A percentile compares a stretch with the other conserved stretches of the same genome.
These are phyloP conservation scores for Bruguiera gymnorhiza DNA, from an alignment of 345 rosid genomes.

Conservation along the genomic window DNA sequence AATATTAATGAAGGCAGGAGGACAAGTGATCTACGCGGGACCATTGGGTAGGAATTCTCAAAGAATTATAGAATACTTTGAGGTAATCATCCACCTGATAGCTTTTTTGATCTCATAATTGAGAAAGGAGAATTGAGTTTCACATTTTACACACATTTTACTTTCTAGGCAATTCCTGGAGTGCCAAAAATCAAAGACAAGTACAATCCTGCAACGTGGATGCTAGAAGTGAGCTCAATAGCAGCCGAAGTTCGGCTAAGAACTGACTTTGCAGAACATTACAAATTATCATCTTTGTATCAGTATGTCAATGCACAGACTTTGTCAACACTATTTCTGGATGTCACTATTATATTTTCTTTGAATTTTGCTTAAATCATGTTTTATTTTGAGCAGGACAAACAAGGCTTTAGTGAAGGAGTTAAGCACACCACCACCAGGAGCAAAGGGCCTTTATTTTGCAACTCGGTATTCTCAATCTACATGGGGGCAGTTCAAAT, in stretches of 20 bases:
- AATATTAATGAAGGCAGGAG: slow-evolving; percentile 82
- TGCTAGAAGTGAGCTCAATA: slow-evolving; percentile 80
- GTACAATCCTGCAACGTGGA: slow-evolving; percentile 88
- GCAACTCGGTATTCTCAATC: slow-evolving; percentile 28
- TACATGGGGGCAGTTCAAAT: slow-evolving; percentile 39
- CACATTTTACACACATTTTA: not conserved
- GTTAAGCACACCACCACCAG: slow-evolving; percentile 31
- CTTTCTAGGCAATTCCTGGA: slow-evolving; percentile 54
- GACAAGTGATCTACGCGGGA: slow-evolving; percentile 71
- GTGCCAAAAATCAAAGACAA: slow-evolving; percentile 58
- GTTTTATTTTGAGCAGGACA: slow-evolving; percentile 6
- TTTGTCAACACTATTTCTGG: not conserved
- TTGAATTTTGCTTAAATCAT: not conserved
- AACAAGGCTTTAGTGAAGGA: slow-evolving; percentile 33
- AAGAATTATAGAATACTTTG: slow-evolving; percentile 66
- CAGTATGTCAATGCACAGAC: slow-evolving; percentile 40
- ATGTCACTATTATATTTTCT: not conserved
- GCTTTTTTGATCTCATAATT: not conserved
- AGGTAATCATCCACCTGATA: slow-evolving; percentile 35
- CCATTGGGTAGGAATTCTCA: slow-evolving; percentile 65
- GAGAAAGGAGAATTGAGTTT: not conserved
- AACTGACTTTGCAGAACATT: slow-evolving; percentile 68
- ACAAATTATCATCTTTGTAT: slow-evolving; percentile 49
- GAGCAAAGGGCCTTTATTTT: slow-evolving; percentile 34
- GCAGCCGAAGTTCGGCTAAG: slow-evolving; percentile 64